Conservation (phyloP, 2,329 filamentous ascomycete species). For the Aaosphaeria pasadenensis region DNA sequence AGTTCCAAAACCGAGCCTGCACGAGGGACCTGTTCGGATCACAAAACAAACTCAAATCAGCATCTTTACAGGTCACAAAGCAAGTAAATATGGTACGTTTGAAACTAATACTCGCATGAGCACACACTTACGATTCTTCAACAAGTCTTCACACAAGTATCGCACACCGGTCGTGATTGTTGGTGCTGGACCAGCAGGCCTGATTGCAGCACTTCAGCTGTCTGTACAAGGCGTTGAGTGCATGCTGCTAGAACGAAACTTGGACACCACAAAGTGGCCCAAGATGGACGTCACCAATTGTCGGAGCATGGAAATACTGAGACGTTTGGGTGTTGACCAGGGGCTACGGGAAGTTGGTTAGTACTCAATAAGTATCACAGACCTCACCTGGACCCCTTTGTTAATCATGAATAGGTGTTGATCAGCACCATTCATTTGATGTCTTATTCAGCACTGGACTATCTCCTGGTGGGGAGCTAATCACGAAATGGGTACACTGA, state of each 20-base stretch:
- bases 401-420: slow-evolving; percentile 1
- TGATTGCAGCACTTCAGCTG: not conserved
- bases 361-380: not conserved
- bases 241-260: not conserved
- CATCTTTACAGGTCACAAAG: too few relatives aligned
- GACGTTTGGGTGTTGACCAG: not conserved
- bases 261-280: slow-evolving; percentile 21
- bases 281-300: slow-evolving; percentile 41
- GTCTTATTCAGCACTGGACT: slow-evolving; percentile 14
- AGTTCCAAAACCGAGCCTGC: too few relatives aligned
- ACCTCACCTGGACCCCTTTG: too few relatives aligned
- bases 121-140: too few relatives aligned
- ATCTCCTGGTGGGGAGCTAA: slow-evolving; percentile 3
- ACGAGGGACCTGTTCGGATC: too few relatives aligned
- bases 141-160: too few relatives aligned
- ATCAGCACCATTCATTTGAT: slow-evolving; percentile 6
- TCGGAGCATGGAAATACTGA: slow-evolving; percentile 36
- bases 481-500: slow-evolving; percentile 9
- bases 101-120: too few relatives aligned
- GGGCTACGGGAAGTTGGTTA: not conserved
- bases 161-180: not conserved
- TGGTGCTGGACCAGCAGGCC: not conserved
- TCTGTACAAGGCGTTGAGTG: not conserved
- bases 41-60: too few relatives aligned
- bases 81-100: too few relatives aligned